These are phyloP conservation scores for Lentinus brumalis DNA, from an alignment of 768 basidiomycete genomes.

Conservation along the genomic window DNA sequence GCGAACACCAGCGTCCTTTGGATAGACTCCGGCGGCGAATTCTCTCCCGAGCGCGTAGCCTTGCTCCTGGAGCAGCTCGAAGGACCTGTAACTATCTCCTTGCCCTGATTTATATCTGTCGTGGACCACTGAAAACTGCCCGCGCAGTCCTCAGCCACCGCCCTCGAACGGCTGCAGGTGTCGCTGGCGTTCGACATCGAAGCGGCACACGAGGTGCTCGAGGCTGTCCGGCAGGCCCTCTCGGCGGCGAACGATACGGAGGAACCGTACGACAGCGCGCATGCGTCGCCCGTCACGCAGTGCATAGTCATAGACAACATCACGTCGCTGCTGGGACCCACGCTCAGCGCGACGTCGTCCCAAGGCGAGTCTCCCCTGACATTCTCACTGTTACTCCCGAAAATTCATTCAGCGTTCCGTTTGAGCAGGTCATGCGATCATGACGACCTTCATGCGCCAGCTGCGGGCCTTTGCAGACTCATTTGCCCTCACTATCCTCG, in stretches of 20 bases:
- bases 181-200: conserved; percentile 62
- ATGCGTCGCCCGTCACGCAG: conserved; percentile 29
- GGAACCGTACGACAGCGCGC: not conserved
- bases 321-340: conserved; percentile 63
- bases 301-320: conserved; percentile 67
- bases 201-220: conserved; percentile 51
- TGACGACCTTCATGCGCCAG: conserved; percentile 71
- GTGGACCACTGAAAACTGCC: not conserved
- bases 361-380: conserved; percentile 42
- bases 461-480: conserved; percentile 52
- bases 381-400: not conserved
- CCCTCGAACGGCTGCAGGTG: conserved; percentile 60
- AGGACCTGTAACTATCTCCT: conserved; percentile 20
- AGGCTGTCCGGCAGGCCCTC: conserved; percentile 39
- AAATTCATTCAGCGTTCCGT: not conserved
- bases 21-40: conserved; percentile 75
- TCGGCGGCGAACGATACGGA: conserved; percentile 14
- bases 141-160: conserved; percentile 32
- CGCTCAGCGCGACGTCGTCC: conserved; percentile 64
- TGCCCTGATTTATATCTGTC: conserved; percentile 11
- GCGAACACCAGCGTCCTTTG: conserved; percentile 51
- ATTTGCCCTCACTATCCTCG: conserved; percentile 52
- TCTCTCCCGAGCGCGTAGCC: conserved; percentile 52
- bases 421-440: conserved; percentile 61
- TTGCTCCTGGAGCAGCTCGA: conserved; percentile 6